Evolutionary conservation across 306 rosid genomes (phyloP), one percentile per base, ranked within the genome.

Genomic region (Lathyrus aphaca): DNA sequence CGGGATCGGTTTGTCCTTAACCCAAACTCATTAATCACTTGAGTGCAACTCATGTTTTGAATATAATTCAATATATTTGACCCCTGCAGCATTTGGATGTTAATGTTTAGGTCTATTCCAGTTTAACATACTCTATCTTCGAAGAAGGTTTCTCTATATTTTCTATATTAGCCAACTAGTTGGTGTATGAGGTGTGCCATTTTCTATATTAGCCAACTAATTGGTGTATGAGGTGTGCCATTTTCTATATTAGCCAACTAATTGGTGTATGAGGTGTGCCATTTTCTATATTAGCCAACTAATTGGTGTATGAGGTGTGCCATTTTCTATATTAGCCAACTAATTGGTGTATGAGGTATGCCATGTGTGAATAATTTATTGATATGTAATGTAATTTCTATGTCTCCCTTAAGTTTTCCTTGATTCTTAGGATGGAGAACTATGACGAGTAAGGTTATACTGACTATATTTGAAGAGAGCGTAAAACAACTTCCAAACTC

Each of bases 311-410:
- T 40, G 60, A 46, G 17, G 71, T 19, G n/a, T n/a, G n/a, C n/a
- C n/a, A 18, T 43, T 46, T 56, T 77, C 13, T 58, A 43, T 42
- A 19, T 55, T 16, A n/a, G 65, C 46, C 27, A 19, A 11, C 5
- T 25, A 51, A 38, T 69, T 61, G 48, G 15, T 1, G 2, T 5
- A 18, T 40, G 60, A 46, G 17, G 71, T 19, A 45, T 68, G 30
- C 18, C 69, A 53, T 43, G 37, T 59, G 15, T n/a, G 74, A 53
- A 45, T 56, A 53, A 29, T 53, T 29, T 76, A 19, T 70, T 61
- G 19, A 43, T 27, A 16, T 61, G 42, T 46, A 32, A 12, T 61
- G 30, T 57, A 45, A 37, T 19, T 21, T 57, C n/a, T 68, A 39
- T 60, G 57, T 10, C 61, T 27, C 15, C 46, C 23, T 49, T 3